Base-by-base conservation (phyloP, 2,329 filamentous ascomycete genomes). In the Colletotrichum liriopes region DNA sequence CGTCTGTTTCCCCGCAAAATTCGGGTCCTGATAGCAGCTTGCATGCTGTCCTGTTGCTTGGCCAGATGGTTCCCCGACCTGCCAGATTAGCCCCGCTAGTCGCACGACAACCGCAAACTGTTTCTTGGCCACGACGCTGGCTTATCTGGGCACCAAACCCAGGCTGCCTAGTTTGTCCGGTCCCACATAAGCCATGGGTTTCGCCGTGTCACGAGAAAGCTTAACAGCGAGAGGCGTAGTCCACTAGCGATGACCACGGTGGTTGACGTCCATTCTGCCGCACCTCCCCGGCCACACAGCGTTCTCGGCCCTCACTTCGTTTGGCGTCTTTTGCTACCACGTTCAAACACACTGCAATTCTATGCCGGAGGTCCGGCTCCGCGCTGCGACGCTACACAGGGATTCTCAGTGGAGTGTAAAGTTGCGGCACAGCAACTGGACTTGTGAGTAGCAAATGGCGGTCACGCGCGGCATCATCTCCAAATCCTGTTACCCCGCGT, bases 41-140 rank as follows among this genome's bases (percentile, higher is more conserved):
- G 61, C 54, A 54, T 16, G 51, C 32, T 18, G 49, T 32, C 41
- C 54, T 32, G 59, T 37, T 49, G 11, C 59, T 72, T 63, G 65
- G 59, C 52, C 52, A 72, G 45, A 55, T 65, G 60, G 26, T 54
- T 49, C 52, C 43, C 54, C 47, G 59, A 59, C 52, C 54, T 64
- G 69, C 69, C 65, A 72, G 59, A 64, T 64, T 70, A 72, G 59
- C 70, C 65, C 70, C 70, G 70, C 70, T 72, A 70, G 70, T 60
- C 12, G 54, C 70, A 65, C 45, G 11, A 72, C 70, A 70, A 72
- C 70, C 65, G 54, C 64, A 54, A 70, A 70, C 59, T 65, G 66
- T 72, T 72, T 60, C 59, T 68, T 69, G 65, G 69, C 69, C 45
- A 69, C 37, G 65, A 45, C 56, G 37, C 18, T 29, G 69, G 65